Evolutionary conservation across 495 filamentous ascomycete species (phyloP), one percentile per base, ranked within the genome.

Genomic region (Entonaema liquescens): DNA sequence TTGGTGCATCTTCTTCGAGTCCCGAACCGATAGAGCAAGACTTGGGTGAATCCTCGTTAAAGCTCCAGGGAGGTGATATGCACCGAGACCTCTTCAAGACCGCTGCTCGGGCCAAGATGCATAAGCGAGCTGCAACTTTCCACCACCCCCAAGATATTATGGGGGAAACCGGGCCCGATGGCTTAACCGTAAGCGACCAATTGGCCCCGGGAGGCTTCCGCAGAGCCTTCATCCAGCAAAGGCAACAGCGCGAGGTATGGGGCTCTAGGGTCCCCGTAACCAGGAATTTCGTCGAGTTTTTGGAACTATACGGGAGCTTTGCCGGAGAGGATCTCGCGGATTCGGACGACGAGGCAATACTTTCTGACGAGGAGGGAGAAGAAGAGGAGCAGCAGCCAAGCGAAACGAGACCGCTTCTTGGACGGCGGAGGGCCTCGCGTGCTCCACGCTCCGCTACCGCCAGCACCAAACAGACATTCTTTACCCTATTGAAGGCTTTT

Each of bases 241-340:
- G 83, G 38, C 80, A 81, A 50, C 78, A 79, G 33, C 56, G 71
- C 69, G 76, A 72, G 60, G 86, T 67, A 59, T 81, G 77, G 75
- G 79, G 77, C 67, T 81, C 66, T 44, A 79, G 59, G 58, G 79
- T 65, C 28, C 86, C 88, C 11, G 78, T 90, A 15, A 89, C 90
- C 0, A 77, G 79, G n/a, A 87, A 87, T 68, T 92, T 92, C 66
- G 84, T 90, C 35, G 86, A 89, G 42, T 92, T 91, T 67, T 81
- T 92, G 11, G 88, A 90, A 50, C 76, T 92, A 5, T 92, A 92
- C 74, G 90, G 89, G 0, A 86, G 83, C 54, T 92, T 92, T 74
- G 90, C 90, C 0, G 90, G 90, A 6, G 90, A 92, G 71, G 89
- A 92, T 63, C 82, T 92, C 12, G 85, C 79, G 3, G 90, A 92